phyloP scores from a whole-genome alignment of 1,284 basidiomycete species.

The Fereydounia khargensis region DNA sequence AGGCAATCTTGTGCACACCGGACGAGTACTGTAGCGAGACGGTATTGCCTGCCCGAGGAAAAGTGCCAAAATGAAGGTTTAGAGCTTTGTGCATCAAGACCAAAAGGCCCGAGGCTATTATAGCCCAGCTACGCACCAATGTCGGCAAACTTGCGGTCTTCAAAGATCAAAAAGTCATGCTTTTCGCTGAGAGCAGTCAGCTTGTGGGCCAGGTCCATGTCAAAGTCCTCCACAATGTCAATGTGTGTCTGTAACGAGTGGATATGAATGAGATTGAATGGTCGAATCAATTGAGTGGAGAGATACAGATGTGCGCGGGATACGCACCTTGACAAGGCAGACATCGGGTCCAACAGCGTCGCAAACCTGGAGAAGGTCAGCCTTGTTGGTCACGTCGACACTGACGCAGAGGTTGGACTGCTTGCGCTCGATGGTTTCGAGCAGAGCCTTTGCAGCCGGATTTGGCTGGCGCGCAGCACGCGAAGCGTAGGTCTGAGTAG shows the following conservation, averaged over 20 bases:
- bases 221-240: constrained; percentile 92
- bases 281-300: background rate
- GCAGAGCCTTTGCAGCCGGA: constrained; percentile 60
- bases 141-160: constrained; percentile 98
- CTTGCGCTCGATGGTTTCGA: constrained; percentile 83
- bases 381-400: constrained; percentile 84
- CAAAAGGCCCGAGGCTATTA: too few relatives aligned
- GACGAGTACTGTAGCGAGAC: constrained; percentile 91
- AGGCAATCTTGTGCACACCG: constrained; percentile 89
- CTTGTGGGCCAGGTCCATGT: constrained; percentile 69
- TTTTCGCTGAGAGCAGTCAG: constrained; percentile 72
- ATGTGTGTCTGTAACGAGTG: constrained; percentile 75
- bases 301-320: background rate
- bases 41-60: constrained; percentile 76
- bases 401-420: constrained; percentile 89
- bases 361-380: constrained; percentile 80
- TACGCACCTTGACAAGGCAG: constrained; percentile 79
- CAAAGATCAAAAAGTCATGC: constrained; percentile 94
- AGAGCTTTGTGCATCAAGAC: too few relatives aligned
- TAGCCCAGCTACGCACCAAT: constrained; percentile 68
- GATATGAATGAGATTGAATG: too few relatives aligned
- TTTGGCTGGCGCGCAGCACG: constrained; percentile 41
- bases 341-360: constrained; percentile 82
- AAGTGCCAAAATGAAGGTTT: background rate
- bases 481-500: constrained; percentile 33